phyloP scores from a whole-genome alignment of 768 basidiomycete species.

The Leccinum variicolor region DNA sequence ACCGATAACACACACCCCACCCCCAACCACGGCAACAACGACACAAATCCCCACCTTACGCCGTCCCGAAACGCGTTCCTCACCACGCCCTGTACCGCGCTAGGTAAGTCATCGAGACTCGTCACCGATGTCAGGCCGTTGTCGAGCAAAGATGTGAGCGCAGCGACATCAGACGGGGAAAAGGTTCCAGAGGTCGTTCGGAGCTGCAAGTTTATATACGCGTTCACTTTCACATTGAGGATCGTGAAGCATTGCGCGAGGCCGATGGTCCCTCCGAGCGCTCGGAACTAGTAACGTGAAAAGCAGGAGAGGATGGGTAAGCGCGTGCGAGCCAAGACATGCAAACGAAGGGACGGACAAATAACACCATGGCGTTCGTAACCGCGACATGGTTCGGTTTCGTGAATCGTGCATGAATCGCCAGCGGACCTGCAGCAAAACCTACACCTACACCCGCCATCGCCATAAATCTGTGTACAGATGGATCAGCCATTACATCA shows the following conservation, averaged over 20 bases:
- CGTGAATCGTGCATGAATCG: slow-evolving; percentile 45
- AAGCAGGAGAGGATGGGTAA: background rate
- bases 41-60: slow-evolving; percentile 43
- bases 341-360: slow-evolving; percentile 32
- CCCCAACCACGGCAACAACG: slow-evolving; percentile 46
- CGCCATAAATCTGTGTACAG: slow-evolving; percentile 37
- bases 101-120: slow-evolving; percentile 36
- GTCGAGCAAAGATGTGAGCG: slow-evolving; percentile 24
- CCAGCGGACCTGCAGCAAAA: slow-evolving; percentile 35
- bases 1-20: slow-evolving; percentile 34
- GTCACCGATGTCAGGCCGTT: slow-evolving; percentile 33
- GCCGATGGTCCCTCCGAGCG: slow-evolving; percentile 51
- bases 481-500: background rate
- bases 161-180: slow-evolving; percentile 24
- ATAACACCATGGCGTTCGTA: slow-evolving; percentile 42
- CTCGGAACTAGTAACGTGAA: slow-evolving; percentile 35
- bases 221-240: slow-evolving; percentile 40
- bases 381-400: slow-evolving; percentile 41
- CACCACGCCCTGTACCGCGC: slow-evolving; percentile 32
- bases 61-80: slow-evolving; percentile 41
- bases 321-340: background rate
- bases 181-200: slow-evolving; percentile 28
- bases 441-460: slow-evolving; percentile 45
- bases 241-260: slow-evolving; percentile 52
- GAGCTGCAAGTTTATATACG: slow-evolving; percentile 25